Base-by-base conservation (phyloP, 2,329 filamentous ascomycete genomes). In the Aspergillus terreus region DNA sequence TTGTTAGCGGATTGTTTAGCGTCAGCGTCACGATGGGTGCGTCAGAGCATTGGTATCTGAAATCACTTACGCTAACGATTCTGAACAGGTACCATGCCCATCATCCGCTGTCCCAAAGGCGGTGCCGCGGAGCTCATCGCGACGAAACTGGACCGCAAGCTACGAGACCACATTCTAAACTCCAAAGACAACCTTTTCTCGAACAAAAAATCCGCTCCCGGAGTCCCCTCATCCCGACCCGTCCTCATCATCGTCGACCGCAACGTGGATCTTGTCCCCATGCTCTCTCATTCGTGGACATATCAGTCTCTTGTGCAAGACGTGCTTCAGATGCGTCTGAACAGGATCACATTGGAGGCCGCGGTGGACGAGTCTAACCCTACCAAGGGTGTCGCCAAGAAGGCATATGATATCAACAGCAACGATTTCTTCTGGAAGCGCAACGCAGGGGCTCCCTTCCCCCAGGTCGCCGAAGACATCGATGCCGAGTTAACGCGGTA, bases 141-240 rank as follows among this genome's bases (percentile, higher is more conserved):
- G 12, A 88, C 89, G 12, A 96, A 95, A 66, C 83, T 99, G 21
- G 94, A 99, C 69, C 86, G 94, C 54, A 99, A 97, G 71, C 82
- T 99, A 19, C 86, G 94, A 64, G 94, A 99, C 65, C 94, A 99
- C 69, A 89, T 97, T 48, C 81, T 99, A 57, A 97, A 97, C 72
- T 96, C 92, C 11, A 97, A 96, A 76, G 92, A 96, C 67, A 97
- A 96, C 65, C 82, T 99, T 4, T 99, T 99, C 71, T 95, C 91
- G 0, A 75, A 71, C 52, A 79, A 85, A 47, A 80, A 88, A 54
- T 78, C 84, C n/a, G 73, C 79, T 6, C 71, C 80, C 1, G 80
- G 82, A 14, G 86, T 88, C 0, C 82, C 86, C 2, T 82, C 85
- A 7, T 88, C 90, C 21, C 80, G 95, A 45, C 94, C 95, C 0